These are phyloP conservation scores for Colletotrichum chlorophyti DNA, from an alignment of 2,329 filamentous ascomycete species.

Conservation along the genomic window DNA sequence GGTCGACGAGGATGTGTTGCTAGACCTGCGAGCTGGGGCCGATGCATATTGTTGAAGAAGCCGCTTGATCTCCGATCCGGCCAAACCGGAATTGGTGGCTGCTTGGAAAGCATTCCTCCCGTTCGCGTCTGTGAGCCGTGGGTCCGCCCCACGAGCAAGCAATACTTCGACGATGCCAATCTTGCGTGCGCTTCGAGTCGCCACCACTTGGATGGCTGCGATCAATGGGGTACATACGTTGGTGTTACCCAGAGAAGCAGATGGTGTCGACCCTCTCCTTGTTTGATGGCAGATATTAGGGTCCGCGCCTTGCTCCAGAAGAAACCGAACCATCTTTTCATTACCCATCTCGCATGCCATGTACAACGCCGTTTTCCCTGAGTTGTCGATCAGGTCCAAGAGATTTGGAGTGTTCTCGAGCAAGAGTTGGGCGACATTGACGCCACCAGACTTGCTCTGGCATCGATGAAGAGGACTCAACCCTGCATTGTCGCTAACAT, in stretches of 20 bases:
- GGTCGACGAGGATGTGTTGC: constrained; percentile 9
- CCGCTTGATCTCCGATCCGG: constrained; percentile 23
- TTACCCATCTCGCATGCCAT: constrained; percentile 39
- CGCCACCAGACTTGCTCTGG: constrained; percentile 33
- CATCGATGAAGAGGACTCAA: constrained; percentile 37
- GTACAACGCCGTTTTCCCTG: constrained; percentile 37
- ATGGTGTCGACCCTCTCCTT: neutral
- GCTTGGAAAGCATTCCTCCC: constrained; percentile 23
- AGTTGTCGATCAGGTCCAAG: constrained; percentile 32
- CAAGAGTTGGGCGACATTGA: constrained; percentile 34
- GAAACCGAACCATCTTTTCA: constrained; percentile 34
- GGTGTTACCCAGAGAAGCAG: neutral
- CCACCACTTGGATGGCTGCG: constrained; percentile 34
- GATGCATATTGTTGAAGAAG: constrained; percentile 12
- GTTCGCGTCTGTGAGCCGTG: constrained; percentile 27
- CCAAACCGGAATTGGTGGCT: constrained; percentile 20
- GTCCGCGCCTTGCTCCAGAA: constrained; percentile 32
- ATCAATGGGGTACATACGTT: constrained; percentile 34
- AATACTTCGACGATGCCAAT: constrained; percentile 34
- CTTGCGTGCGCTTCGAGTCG: constrained; percentile 31
- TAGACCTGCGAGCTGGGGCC: neutral
- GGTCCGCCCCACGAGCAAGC: constrained; percentile 32
- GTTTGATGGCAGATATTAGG: constrained; percentile 34
- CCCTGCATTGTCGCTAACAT: constrained; percentile 34
- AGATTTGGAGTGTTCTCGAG: constrained; percentile 30